Evolutionary conservation across 495 filamentous ascomycete genomes (phyloP).

Genomic region (Wilcoxina mikolae): DNA sequence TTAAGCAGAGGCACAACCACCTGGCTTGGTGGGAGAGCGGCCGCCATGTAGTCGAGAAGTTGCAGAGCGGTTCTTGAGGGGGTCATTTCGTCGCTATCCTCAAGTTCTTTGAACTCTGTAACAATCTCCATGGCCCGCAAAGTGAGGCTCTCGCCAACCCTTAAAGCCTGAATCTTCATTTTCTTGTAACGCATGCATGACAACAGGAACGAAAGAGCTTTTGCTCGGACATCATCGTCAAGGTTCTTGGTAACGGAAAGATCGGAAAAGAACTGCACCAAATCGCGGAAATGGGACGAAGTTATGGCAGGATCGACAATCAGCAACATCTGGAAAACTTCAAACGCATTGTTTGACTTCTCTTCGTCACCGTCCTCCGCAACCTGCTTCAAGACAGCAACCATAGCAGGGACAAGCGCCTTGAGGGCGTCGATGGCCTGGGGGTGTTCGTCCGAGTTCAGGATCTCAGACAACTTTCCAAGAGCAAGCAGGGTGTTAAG

Average conservation of each 20-base stretch:
- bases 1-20: constrained; percentile 87
- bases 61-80: constrained; percentile 74
- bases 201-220: constrained; percentile 86
- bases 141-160: constrained; percentile 73
- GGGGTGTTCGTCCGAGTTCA: constrained; percentile 71
- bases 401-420: constrained; percentile 70
- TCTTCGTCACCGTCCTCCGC: constrained; percentile 71
- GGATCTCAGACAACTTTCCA: constrained; percentile 69
- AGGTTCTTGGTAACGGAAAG: constrained; percentile 57
- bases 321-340: constrained; percentile 92
- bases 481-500: constrained; percentile 92
- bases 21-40: constrained; percentile 77
- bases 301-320: constrained; percentile 77
- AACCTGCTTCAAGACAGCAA: constrained; percentile 68
- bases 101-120: constrained; percentile 50
- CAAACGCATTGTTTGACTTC: constrained; percentile 72
- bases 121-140: constrained; percentile 71
- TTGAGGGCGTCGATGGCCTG: constrained; percentile 58
- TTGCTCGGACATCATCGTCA: constrained; percentile 70
- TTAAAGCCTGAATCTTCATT: constrained; percentile 87
- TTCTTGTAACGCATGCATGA: constrained; percentile 82
- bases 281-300: constrained; percentile 70
- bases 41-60: constrained; percentile 75
- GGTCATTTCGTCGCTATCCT: constrained; percentile 66
- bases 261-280: constrained; percentile 88